phyloP scores from a whole-genome alignment of 345 rosid species.

The Salix dunnii region DNA sequence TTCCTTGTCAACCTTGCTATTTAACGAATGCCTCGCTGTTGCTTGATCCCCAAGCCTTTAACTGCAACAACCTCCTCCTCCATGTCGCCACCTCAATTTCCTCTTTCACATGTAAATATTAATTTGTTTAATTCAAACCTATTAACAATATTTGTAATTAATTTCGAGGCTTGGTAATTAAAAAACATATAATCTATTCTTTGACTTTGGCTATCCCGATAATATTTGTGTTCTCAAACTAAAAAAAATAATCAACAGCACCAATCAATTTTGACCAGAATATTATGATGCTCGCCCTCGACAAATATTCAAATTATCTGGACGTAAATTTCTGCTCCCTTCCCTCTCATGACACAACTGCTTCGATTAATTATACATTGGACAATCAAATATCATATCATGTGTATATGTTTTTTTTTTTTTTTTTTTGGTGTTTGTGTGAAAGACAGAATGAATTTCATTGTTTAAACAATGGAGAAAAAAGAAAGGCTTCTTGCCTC shows the following conservation, averaged over 20 bases:
- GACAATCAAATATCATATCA: neutral
- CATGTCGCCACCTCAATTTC: no score
- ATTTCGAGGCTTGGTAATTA: no score
- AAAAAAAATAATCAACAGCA: neutral
- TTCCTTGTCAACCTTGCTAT: neutral
- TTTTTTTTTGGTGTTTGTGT: no score
- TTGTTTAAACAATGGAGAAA: no score
- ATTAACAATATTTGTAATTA: neutral
- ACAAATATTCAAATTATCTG: neutral
- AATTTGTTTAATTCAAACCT: neutral
- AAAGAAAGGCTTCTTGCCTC: no score
- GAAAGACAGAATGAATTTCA: no score
- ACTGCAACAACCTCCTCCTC: neutral
- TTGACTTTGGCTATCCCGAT: no score
- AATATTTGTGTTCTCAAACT: no score
- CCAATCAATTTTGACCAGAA: neutral
- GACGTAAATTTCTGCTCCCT: neutral
- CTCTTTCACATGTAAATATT: no score
- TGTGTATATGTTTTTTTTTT: no score
- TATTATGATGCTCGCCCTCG: neutral
- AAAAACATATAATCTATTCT: no score
- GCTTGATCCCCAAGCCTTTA: constrained; percentile 2
- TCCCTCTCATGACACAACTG: neutral
- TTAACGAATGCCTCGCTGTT: neutral
- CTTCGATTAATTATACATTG: no score